Conservation (phyloP, 1,284 basidiomycete species). For the Rhodotorula sp. region DNA sequence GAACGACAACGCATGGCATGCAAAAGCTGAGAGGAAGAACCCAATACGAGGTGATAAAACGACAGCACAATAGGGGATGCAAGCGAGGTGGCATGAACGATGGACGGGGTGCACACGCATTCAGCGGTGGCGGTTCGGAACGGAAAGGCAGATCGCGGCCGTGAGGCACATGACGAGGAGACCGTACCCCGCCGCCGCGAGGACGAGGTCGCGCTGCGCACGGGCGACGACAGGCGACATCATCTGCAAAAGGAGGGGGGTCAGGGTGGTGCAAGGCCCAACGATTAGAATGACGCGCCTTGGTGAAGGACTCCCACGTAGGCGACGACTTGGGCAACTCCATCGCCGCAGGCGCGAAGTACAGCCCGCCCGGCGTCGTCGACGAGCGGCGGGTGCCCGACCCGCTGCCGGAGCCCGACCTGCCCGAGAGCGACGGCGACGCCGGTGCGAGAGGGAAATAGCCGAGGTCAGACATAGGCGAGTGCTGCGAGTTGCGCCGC, state of each 20-base stretch:
- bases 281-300: background rate
- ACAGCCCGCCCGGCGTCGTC: conserved; percentile 31
- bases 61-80: background rate
- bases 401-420: background rate
- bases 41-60: no score
- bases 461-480: conserved; percentile 29
- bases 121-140: conserved; percentile 21
- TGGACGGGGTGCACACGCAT: background rate
- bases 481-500: background rate
- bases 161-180: conserved; percentile 25
- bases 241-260: background rate
- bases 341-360: conserved; percentile 29
- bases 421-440: conserved; percentile 12
- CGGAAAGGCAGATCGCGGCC: conserved; percentile 30
- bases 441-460: conserved; percentile 29
- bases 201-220: conserved; percentile 31
- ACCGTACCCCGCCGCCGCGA: conserved; percentile 25
- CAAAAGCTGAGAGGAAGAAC: no score
- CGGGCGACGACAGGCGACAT: conserved; percentile 28
- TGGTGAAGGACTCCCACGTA: conserved; percentile 34
- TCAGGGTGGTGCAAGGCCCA: no score
- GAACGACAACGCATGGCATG: no score
- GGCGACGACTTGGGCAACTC: conserved; percentile 21
- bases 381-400: conserved; percentile 12
- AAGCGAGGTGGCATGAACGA: background rate